Evolutionary conservation across 2,329 filamentous ascomycete genomes (phyloP).

Genomic region (Dactylonectria estremocensis): DNA sequence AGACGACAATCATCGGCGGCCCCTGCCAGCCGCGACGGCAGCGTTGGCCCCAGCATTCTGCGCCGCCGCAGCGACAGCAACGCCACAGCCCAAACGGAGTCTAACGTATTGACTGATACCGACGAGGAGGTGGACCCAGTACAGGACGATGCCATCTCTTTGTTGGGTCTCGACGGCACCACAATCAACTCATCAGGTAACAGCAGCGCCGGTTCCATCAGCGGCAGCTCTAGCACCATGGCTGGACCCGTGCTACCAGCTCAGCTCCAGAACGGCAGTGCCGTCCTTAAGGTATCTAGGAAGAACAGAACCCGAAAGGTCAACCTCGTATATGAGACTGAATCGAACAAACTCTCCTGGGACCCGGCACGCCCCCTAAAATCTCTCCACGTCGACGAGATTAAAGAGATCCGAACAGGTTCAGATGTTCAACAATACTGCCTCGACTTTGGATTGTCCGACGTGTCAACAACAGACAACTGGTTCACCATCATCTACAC

Average conservation of each 20-base stretch:
- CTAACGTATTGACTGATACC: constrained; percentile 62
- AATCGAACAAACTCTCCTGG: constrained; percentile 91
- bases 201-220: constrained; percentile 64
- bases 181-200: constrained; percentile 64
- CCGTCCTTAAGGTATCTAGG: constrained; percentile 87
- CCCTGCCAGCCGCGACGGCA: constrained; percentile 85
- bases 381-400: constrained; percentile 93
- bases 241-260: constrained; percentile 83
- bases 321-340: constrained; percentile 80
- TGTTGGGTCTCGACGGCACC: constrained; percentile 60
- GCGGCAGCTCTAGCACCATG: constrained; percentile 60
- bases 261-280: constrained; percentile 83
- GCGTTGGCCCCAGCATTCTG: constrained; percentile 90
- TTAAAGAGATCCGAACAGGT: constrained; percentile 89
- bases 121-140: constrained; percentile 64
- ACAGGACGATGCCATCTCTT: constrained; percentile 52
- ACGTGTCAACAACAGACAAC: constrained; percentile 73
- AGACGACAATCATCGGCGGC: constrained; percentile 85
- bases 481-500: constrained; percentile 95
- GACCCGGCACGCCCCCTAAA: constrained; percentile 84
- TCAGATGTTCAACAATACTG: constrained; percentile 90
- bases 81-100: constrained; percentile 73
- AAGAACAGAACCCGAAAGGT: constrained; percentile 83
- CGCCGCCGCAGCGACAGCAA: constrained; percentile 92
- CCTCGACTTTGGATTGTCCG: constrained; percentile 82